Evolutionary conservation across 2,329 filamentous ascomycete species (phyloP).

Genomic region (Emmonsiellopsis sp.): DNA sequence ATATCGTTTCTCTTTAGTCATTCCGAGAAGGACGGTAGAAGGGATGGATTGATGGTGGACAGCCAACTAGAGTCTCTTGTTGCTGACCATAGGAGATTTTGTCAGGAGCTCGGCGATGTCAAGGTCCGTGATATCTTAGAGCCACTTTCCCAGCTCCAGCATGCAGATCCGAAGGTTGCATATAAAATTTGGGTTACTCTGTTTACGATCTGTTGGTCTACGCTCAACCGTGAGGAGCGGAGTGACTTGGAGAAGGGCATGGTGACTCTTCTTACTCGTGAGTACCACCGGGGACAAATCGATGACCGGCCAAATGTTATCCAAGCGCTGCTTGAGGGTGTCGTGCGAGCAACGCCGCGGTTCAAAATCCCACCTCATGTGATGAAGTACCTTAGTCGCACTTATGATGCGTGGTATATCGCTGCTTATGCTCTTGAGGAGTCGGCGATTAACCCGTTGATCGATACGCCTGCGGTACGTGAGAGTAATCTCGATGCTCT

Average conservation of each 20-base stretch:
- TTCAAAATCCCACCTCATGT: constrained; percentile 94
- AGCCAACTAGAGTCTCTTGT: constrained; percentile 75
- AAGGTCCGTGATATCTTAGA: constrained; percentile 83
- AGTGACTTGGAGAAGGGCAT: constrained; percentile 84
- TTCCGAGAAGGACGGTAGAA: constrained; percentile 61
- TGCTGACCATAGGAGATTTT: constrained; percentile 70
- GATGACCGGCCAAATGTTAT: constrained; percentile 94
- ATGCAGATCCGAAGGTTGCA: constrained; percentile 71
- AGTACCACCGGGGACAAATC: constrained; percentile 89
- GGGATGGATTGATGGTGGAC: constrained; percentile 62
- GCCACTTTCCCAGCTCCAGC: constrained; percentile 83
- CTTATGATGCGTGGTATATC: constrained; percentile 97
- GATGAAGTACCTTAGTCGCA: constrained; percentile 87
- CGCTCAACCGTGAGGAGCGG: constrained; percentile 76
- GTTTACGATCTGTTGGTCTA: constrained; percentile 92
- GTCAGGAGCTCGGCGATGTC: constrained; percentile 73
- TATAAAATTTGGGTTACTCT: constrained; percentile 84
- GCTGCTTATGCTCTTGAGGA: constrained; percentile 85
- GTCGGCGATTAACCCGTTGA: constrained; percentile 70
- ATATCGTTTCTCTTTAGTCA: constrained; percentile 64
- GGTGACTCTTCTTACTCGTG: constrained; percentile 83
- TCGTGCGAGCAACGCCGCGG: constrained; percentile 71
- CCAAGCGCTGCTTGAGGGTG: constrained; percentile 81
- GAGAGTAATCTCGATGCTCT: constrained; percentile 95
- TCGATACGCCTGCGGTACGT: constrained; percentile 73